These are phyloP conservation scores for Phanerochaete carnosa DNA, from an alignment of 768 basidiomycete genomes.

Conservation along the genomic window DNA sequence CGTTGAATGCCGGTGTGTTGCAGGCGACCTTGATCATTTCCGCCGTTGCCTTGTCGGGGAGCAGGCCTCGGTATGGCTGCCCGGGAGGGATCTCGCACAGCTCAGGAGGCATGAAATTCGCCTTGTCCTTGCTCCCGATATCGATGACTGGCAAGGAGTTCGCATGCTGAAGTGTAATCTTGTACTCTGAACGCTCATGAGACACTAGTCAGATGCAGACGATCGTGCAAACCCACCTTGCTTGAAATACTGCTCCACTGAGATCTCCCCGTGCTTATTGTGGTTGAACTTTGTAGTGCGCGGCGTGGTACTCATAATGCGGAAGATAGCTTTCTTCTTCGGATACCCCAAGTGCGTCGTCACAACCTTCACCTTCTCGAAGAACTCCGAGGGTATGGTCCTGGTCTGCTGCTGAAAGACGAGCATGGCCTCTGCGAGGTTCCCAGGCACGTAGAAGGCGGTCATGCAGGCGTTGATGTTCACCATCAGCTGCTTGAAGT, in stretches of 20 bases:
- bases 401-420: slow-evolving; percentile 43
- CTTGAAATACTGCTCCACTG: slow-evolving; percentile 63
- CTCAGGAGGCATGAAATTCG: slow-evolving; percentile 60
- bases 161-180: slow-evolving; percentile 41
- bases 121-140: slow-evolving; percentile 26
- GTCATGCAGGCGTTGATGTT: slow-evolving; percentile 55
- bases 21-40: slow-evolving; percentile 73
- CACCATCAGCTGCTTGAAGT: slow-evolving; percentile 46
- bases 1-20: slow-evolving; percentile 58
- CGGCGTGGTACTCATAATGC: slow-evolving; percentile 20
- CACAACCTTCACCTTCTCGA: slow-evolving; percentile 53
- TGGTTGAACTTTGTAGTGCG: slow-evolving; percentile 45
- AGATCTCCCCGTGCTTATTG: slow-evolving; percentile 50
- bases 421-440: slow-evolving; percentile 55
- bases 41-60: slow-evolving; percentile 57
- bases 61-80: slow-evolving; percentile 57
- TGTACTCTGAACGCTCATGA: slow-evolving; percentile 46
- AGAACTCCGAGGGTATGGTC: slow-evolving; percentile 46
- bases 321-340: slow-evolving; percentile 39
- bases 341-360: slow-evolving; percentile 55
- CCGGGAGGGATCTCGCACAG: slow-evolving; percentile 62
- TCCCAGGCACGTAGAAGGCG: slow-evolving; percentile 56
- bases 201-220: background rate
- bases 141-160: slow-evolving; percentile 36
- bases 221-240: slow-evolving; percentile 43